Evolutionary conservation across 2,329 filamentous ascomycete species (phyloP).

Genomic region (Neonectria ditissima): DNA sequence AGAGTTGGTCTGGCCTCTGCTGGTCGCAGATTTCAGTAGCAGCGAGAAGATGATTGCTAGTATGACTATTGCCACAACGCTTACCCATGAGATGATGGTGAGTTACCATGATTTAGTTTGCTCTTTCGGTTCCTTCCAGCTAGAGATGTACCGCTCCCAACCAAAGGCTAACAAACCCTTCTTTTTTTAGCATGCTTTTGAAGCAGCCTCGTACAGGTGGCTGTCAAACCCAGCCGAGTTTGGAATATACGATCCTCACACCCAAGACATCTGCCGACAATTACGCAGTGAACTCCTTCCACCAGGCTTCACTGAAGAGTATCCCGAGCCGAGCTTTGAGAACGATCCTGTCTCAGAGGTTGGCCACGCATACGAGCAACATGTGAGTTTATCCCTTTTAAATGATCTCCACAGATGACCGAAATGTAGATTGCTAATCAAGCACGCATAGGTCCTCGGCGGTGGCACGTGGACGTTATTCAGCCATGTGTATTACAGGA

Average conservation of each 20-base stretch:
- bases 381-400: conserved; percentile 15
- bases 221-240: conserved; percentile 26
- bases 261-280: conserved; percentile 25
- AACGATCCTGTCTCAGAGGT: conserved; percentile 38
- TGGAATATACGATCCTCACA: conserved; percentile 25
- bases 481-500: background rate
- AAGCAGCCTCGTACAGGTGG: conserved; percentile 28
- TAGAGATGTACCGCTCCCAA: background rate
- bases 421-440: background rate
- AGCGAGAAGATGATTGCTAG: conserved; percentile 44
- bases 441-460: conserved; percentile 34
- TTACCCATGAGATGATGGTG: conserved; percentile 48
- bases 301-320: background rate
- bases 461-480: conserved; percentile 37
- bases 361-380: conserved; percentile 42
- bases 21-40: conserved; percentile 36
- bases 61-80: conserved; percentile 34
- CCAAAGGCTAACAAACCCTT: conserved; percentile 12
- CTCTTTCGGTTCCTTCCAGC: background rate
- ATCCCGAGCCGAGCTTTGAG: conserved; percentile 41
- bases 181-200: conserved; percentile 35
- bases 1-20: conserved; percentile 43
- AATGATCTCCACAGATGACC: background rate
- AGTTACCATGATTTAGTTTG: conserved; percentile 13
- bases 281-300: conserved; percentile 26